Conservation (phyloP, 805 yeast genomes). For the Lipomyces sp. region DNA sequence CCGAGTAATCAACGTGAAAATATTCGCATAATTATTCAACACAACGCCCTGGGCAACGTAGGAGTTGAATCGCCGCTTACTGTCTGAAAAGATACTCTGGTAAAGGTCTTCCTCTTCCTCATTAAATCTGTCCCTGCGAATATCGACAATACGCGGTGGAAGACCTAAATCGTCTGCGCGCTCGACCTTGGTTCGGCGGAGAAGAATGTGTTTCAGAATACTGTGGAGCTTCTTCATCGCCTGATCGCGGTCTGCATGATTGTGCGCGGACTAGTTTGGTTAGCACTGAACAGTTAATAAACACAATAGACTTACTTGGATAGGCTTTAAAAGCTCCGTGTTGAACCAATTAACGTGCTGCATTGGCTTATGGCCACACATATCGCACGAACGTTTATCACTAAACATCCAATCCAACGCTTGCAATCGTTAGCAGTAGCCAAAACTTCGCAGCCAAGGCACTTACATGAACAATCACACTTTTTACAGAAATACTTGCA, state of each 20-base stretch:
- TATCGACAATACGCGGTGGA: slow-evolving; percentile 93
- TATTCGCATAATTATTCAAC: slow-evolving; percentile 93
- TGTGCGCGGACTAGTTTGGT: slow-evolving; percentile 60
- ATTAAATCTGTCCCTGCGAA: slow-evolving; percentile 84
- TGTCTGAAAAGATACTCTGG: slow-evolving; percentile 82
- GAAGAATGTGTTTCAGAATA: slow-evolving; percentile 78
- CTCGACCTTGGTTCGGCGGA: slow-evolving; percentile 92
- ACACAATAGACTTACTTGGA: slow-evolving; percentile 55
- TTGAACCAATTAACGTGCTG: slow-evolving; percentile 93
- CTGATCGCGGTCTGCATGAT: slow-evolving; percentile 76
- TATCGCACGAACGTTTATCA: slow-evolving; percentile 81
- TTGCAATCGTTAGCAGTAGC: background rate
- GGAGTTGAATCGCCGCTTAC: slow-evolving; percentile 84
- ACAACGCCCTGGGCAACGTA: slow-evolving; percentile 97
- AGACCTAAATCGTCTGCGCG: slow-evolving; percentile 96
- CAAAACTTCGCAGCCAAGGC: slow-evolving; percentile 37
- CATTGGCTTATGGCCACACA: slow-evolving; percentile 92
- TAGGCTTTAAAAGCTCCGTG: slow-evolving; percentile 92
- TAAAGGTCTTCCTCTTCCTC: slow-evolving; percentile 95
- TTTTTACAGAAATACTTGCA: slow-evolving; percentile 90
- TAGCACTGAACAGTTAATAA: background rate
- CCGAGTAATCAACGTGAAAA: slow-evolving; percentile 91
- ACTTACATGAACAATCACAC: slow-evolving; percentile 69
- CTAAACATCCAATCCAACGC: slow-evolving; percentile 81
- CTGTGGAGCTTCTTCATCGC: slow-evolving; percentile 79